A percentile compares a stretch with the other conserved stretches of the same genome.
These are phyloP conservation scores for Claviceps cyperi DNA, from an alignment of 2,329 filamentous ascomycete species.

Conservation along the genomic window DNA sequence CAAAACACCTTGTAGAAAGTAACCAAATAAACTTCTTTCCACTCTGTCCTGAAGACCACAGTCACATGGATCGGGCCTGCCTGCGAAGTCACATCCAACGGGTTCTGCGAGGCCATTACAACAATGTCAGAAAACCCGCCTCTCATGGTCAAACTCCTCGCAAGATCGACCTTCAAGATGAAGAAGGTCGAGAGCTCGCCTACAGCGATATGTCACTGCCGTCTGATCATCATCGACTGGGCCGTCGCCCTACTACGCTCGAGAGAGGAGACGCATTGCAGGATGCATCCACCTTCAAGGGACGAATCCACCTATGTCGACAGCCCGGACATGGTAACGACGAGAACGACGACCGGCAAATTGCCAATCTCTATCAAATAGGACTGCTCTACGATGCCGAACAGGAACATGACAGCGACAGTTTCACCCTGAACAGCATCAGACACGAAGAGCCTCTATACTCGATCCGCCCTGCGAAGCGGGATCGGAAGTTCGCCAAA, in stretches of 20 bases:
- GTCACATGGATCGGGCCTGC: slow-evolving; percentile 11
- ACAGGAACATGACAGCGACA: slow-evolving; percentile 15
- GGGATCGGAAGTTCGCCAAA: slow-evolving; percentile 14
- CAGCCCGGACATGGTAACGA: slow-evolving; percentile 7
- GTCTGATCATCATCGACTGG: slow-evolving; percentile 19
- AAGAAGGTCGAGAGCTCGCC: slow-evolving; percentile 22
- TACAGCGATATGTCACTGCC: slow-evolving; percentile 21
- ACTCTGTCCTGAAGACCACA: slow-evolving; percentile 3
- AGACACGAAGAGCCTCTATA: slow-evolving; percentile 24
- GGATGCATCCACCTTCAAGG: slow-evolving; percentile 24
- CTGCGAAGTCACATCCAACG: slow-evolving; percentile 6
- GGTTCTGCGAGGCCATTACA: slow-evolving; percentile 5
- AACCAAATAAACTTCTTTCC: slow-evolving; percentile 5
- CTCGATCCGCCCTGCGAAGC: slow-evolving; percentile 22
- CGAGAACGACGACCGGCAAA: slow-evolving; percentile 22
- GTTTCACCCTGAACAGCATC: slow-evolving; percentile 26
- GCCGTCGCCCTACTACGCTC: slow-evolving; percentile 26
- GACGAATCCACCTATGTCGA: slow-evolving; percentile 13
- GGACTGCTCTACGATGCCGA: slow-evolving; percentile 29
- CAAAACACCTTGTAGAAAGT: slow-evolving; percentile 16
- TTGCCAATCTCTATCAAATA: slow-evolving; percentile 28
- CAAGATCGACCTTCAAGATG: slow-evolving; percentile 9
- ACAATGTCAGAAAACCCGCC: background rate
- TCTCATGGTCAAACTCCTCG: background rate
- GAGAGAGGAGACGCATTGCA: slow-evolving; percentile 33